Evolutionary conservation across 805 yeast genomes (phyloP), one percentile per base, ranked within the genome.

Genomic region (Ogataea pilisensis): DNA sequence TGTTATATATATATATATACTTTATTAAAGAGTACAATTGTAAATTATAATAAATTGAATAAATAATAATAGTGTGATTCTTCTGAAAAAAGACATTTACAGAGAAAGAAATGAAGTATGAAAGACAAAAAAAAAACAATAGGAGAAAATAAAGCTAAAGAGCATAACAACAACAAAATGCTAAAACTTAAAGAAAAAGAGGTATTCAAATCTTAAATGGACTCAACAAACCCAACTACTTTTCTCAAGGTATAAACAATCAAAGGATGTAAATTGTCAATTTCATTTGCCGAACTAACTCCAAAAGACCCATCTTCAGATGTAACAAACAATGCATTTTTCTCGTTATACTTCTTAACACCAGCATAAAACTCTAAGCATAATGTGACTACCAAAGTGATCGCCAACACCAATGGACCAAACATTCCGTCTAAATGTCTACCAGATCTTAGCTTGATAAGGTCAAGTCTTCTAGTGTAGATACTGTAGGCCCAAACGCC

Each of bases 401-500:
- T 45, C 4, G 93, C 86, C 31, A 93, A 73, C 13, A 90, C 68
- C 38, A 93, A 58, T 0, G 99, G 99, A 11, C 99, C 99, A 42
- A 85, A 56, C 39, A 95, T 82, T 35, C 87, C 90, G 66, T 91
- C 98, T 53, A 91, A 71, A 63, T 90, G 97, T 53, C 75, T 76
- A 37, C 91, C 95, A 21, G 89, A 83, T 63, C 98, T 79, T 60
- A 79, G 81, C 60, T 73, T 77, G 59, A 91, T 93, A 41, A 82
- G 73, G 26, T 70, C 72, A 49, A 90, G 69, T 59, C 99, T 77
- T 50, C 69, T 72, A 58, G 78, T 65, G 65, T 85, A 91, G 40
- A 85, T 78, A 46, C 68, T 72, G 65, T 88, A 91, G 21, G 95
- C 95, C 99, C 99, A 91, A 21, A 78, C 51, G 34, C 95, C 91